These are phyloP conservation scores for Termitomyces sp. DNA, from an alignment of 768 basidiomycete species.

Conservation along the genomic window DNA sequence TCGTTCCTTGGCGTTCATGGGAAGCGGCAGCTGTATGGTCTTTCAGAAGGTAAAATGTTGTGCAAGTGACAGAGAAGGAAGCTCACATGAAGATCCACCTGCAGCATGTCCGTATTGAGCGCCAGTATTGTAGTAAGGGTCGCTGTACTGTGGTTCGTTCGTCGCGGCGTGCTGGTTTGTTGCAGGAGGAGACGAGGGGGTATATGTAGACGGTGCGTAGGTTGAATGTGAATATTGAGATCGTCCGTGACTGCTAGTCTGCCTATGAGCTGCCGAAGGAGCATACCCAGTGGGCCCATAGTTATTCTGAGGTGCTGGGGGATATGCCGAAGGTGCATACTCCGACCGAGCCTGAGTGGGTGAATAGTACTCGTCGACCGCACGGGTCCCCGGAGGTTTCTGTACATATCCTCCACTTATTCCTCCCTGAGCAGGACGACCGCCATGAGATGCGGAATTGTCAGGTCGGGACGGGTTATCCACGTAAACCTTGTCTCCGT, in stretches of 20 bases:
- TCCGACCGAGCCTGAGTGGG: slow-evolving; percentile 27
- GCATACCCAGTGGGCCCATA: slow-evolving; percentile 21
- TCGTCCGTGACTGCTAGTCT: slow-evolving; percentile 20
- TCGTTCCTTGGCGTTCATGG: slow-evolving; percentile 46
- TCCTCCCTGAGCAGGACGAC: slow-evolving; percentile 24
- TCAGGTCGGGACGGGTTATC: slow-evolving; percentile 41
- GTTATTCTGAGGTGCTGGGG: slow-evolving; percentile 42
- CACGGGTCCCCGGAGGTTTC: slow-evolving; percentile 58
- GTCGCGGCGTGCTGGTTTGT: slow-evolving; percentile 30
- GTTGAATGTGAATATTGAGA: slow-evolving; percentile 21
- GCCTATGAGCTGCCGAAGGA: slow-evolving; percentile 11
- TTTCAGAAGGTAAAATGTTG: slow-evolving; percentile 21
- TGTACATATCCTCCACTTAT: slow-evolving; percentile 61
- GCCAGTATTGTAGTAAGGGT: slow-evolving; percentile 26
- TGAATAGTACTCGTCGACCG: slow-evolving; percentile 74
- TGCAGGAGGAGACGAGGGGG: slow-evolving; percentile 26
- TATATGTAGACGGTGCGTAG: slow-evolving; percentile 24
- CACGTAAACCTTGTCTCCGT: slow-evolving; percentile 52
- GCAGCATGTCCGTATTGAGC: slow-evolving; percentile 50
- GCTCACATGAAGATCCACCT: slow-evolving; percentile 54
- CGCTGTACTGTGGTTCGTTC: slow-evolving; percentile 30
- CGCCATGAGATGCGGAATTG: slow-evolving; percentile 24
- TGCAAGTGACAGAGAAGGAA: background rate
- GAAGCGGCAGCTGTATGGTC: slow-evolving; percentile 51
- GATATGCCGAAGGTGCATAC: slow-evolving; percentile 29